A percentile compares a stretch with the other conserved stretches of the same genome.
Conservation (phyloP, 352 stramenopile genomes). For the Phytophthora sansomeana region DNA sequence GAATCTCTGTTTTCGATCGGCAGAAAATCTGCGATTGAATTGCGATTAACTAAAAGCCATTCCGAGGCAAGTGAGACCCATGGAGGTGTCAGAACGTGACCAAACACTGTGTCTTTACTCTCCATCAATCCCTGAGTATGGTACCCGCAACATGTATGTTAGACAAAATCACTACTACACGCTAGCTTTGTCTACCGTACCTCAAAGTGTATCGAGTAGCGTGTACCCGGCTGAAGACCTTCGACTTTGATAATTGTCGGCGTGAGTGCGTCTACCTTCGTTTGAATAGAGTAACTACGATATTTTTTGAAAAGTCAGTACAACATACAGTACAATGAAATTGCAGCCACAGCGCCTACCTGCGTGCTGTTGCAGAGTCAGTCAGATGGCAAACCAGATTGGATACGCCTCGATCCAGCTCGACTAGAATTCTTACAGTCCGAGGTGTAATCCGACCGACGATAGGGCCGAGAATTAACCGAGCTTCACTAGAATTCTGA, state of each 20-base stretch:
- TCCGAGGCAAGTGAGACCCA: constrained; percentile 48
- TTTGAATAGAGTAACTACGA: constrained; percentile 31
- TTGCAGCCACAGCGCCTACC: constrained; percentile 25
- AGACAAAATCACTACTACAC: not conserved
- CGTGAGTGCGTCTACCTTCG: constrained; percentile 51
- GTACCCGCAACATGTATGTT: not conserved
- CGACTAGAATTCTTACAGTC: constrained; percentile 65
- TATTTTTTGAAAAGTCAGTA: not conserved
- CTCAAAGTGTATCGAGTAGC: constrained; percentile 70
- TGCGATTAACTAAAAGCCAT: constrained; percentile 64
- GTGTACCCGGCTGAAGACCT: constrained; percentile 54
- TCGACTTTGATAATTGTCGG: constrained; percentile 75
- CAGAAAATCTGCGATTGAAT: constrained; percentile 43
- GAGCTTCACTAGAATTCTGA: constrained; percentile 43
- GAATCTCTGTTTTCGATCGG: not conserved
- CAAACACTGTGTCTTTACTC: constrained; percentile 18
- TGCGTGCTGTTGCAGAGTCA: constrained; percentile 39
- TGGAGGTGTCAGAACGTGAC: constrained; percentile 55
- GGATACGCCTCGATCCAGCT: constrained; percentile 54
- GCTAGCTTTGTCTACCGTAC: constrained; percentile 25
- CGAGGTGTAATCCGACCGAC: constrained; percentile 64
- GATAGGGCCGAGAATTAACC: constrained; percentile 66
- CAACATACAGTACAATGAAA: not conserved
- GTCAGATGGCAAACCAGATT: constrained; percentile 52
- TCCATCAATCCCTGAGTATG: constrained; percentile 49